phyloP scores from a whole-genome alignment of 495 filamentous ascomycete species.

The Aspergillus haitiensis region DNA sequence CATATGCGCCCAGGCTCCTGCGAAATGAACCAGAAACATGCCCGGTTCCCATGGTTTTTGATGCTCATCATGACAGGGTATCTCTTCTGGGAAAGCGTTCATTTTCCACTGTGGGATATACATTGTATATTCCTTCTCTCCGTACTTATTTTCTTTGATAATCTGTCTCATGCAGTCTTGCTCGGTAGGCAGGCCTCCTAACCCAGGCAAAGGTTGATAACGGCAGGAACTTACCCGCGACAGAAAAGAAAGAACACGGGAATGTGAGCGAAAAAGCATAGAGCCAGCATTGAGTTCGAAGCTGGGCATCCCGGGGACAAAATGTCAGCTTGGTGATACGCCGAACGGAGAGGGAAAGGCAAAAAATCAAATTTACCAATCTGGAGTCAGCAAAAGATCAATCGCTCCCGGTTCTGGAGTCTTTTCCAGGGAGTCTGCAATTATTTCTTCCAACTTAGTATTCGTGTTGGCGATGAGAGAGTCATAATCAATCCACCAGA shows the following conservation, averaged over 20 bases:
- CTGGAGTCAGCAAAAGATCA: background rate
- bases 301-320: background rate
- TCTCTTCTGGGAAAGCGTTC: background rate
- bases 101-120: background rate
- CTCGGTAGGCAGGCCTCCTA: background rate
- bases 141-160: background rate
- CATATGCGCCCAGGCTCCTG: background rate
- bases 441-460: background rate
- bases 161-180: background rate
- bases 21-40: background rate
- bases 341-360: background rate
- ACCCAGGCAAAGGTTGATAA: background rate
- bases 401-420: background rate
- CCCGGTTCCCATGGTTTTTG: background rate
- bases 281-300: background rate
- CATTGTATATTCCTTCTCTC: background rate
- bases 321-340: background rate
- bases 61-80: background rate
- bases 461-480: background rate
- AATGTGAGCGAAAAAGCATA: background rate
- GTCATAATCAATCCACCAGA: background rate
- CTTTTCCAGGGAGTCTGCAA: background rate
- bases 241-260: background rate
- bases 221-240: background rate
- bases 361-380: background rate